Conservation (phyloP, 495 filamentous ascomycete genomes). For the Penicillium chermesinum region DNA sequence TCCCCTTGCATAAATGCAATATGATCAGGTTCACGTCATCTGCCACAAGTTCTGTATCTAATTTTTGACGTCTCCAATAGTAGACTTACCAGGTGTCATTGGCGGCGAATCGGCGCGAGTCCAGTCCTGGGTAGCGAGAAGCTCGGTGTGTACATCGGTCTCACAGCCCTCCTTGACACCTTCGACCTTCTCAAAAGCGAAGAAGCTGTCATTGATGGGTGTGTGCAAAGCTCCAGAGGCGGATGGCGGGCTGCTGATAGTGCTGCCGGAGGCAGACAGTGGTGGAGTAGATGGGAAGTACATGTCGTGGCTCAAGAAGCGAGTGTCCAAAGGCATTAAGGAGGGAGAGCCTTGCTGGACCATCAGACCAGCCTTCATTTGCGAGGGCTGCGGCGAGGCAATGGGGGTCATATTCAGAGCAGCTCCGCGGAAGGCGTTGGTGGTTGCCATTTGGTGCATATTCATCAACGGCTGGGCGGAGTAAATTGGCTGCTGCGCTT, state of each 20-base stretch:
- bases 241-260: constrained; percentile 79
- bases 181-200: constrained; percentile 66
- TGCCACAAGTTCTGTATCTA: constrained; percentile 9
- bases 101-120: constrained; percentile 72
- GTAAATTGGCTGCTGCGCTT: constrained; percentile 35
- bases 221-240: constrained; percentile 74
- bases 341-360: constrained; percentile 64
- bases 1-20: constrained; percentile 15
- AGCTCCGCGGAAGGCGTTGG: constrained; percentile 52
- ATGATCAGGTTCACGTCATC: not conserved
- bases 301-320: constrained; percentile 60
- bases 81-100: constrained; percentile 84
- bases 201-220: constrained; percentile 75
- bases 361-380: constrained; percentile 70
- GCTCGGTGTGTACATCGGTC: constrained; percentile 67
- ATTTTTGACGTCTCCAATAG: constrained; percentile 13
- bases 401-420: constrained; percentile 63
- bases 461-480: constrained; percentile 55
- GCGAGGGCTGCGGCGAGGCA: constrained; percentile 71
- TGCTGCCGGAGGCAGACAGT: constrained; percentile 76
- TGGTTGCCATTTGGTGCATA: constrained; percentile 63
- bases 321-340: constrained; percentile 73
- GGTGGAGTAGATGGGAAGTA: constrained; percentile 86
- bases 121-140: constrained; percentile 73
- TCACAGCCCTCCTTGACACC: constrained; percentile 79